Conservation (phyloP, 192 early-diverging fungal species). For the Rhizoclosmatium globosum region DNA sequence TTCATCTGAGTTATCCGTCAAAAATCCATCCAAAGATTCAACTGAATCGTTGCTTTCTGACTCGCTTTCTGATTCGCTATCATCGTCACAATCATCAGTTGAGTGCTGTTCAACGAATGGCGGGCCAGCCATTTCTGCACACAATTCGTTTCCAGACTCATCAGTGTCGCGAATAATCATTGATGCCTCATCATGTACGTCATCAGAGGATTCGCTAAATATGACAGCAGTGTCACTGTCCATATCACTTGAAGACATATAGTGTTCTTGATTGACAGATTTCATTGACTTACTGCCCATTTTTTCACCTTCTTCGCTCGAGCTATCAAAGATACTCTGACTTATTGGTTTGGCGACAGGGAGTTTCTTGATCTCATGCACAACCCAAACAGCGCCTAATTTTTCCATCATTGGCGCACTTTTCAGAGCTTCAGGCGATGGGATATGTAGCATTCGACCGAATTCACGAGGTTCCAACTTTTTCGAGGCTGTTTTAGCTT, state of each 20-base stretch:
- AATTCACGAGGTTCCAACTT: constrained; percentile 14
- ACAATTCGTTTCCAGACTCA: background rate
- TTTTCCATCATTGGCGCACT: constrained; percentile 15
- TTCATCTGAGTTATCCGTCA: constrained; percentile 16
- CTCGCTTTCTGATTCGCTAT: background rate
- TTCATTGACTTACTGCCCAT: no score
- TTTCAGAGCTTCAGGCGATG: background rate
- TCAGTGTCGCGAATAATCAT: background rate
- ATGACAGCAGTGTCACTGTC: background rate
- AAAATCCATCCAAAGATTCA: constrained; percentile 3
- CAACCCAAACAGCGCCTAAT: constrained; percentile 6
- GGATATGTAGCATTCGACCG: constrained; percentile 9
- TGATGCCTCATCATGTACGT: background rate
- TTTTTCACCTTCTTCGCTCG: background rate
- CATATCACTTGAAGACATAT: background rate
- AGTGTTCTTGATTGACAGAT: no score
- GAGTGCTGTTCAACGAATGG: constrained; percentile 2
- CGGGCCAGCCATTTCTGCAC: background rate
- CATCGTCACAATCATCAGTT: background rate
- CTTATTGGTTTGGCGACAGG: background rate
- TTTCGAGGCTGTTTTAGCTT: constrained; percentile 8
- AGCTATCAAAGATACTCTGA: background rate
- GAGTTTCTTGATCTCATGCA: background rate
- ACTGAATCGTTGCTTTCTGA: background rate
- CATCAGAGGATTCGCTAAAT: background rate